phyloP scores from a whole-genome alignment of 2,329 filamentous ascomycete species.

The Beauveria scarabaeidicola region DNA sequence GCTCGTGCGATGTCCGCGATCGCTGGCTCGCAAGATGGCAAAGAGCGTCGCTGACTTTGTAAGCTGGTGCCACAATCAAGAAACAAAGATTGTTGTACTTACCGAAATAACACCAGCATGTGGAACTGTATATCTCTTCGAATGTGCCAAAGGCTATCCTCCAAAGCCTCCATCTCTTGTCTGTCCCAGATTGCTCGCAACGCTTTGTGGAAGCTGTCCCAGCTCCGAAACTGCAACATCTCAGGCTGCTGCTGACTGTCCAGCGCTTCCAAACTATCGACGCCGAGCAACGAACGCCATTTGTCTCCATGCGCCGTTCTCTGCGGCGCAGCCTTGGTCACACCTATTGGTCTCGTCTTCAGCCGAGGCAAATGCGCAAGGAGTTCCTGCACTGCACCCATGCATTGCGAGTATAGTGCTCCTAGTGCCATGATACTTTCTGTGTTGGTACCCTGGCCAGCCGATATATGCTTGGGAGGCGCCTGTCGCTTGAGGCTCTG shows the following conservation, averaged over 20 bases:
- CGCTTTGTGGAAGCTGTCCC: background rate
- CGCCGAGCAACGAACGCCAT: background rate
- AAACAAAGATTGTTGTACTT: background rate
- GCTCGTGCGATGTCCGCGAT: background rate
- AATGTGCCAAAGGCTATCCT: background rate
- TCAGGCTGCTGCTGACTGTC: background rate
- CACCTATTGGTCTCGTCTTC: background rate
- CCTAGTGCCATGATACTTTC: background rate
- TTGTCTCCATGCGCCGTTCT: background rate
- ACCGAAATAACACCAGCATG: background rate
- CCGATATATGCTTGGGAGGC: background rate
- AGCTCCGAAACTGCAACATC: constrained; percentile 1
- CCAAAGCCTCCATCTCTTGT: background rate
- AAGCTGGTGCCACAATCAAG: background rate
- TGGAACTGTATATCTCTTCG: background rate
- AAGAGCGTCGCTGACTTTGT: background rate
- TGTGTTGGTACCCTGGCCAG: background rate
- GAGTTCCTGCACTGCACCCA: background rate
- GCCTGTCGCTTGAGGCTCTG: background rate
- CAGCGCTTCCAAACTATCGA: background rate
- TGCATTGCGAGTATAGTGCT: background rate
- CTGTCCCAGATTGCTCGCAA: background rate
- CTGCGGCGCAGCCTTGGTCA: background rate
- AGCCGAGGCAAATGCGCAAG: background rate
- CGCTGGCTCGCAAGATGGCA: background rate